These are phyloP conservation scores for Aspergillus novoparasiticus DNA, from an alignment of 2,329 filamentous ascomycete species.

Conservation along the genomic window DNA sequence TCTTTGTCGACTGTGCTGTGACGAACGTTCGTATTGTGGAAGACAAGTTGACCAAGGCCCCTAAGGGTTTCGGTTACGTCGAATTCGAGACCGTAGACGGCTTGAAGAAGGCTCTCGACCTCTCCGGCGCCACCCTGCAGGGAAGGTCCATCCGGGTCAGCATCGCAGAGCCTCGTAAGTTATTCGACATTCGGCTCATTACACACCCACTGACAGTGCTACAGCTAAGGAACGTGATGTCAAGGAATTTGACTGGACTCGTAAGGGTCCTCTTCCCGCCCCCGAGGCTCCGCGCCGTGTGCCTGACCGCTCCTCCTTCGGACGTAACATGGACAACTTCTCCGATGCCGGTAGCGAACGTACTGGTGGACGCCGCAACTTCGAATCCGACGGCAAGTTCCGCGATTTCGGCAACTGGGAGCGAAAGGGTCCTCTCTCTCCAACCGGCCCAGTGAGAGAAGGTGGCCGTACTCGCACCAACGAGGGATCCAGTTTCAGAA, in stretches of 20 bases:
- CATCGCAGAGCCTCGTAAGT: conserved; percentile 91
- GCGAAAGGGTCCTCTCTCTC: conserved; percentile 86
- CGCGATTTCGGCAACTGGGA: conserved; percentile 92
- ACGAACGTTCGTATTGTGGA: conserved; percentile 94
- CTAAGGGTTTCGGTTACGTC: conserved; percentile 97
- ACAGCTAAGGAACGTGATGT: conserved; percentile 83
- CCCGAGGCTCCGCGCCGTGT: conserved; percentile 59
- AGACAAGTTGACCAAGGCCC: conserved; percentile 89
- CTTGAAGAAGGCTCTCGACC: conserved; percentile 82
- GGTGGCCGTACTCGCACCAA: conserved; percentile 62
- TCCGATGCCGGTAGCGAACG: conserved; percentile 66
- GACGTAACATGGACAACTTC: conserved; percentile 56
- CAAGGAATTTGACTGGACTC: conserved; percentile 89
- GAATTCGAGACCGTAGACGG: conserved; percentile 89
- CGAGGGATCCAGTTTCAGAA: conserved; percentile 64
- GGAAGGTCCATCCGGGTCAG: conserved; percentile 90
- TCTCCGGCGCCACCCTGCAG: conserved; percentile 81
- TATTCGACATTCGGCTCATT: not conserved
- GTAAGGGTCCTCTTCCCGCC: conserved; percentile 85
- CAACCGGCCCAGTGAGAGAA: conserved; percentile 58
- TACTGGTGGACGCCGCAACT: conserved; percentile 66
- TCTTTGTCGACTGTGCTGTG: conserved; percentile 82
- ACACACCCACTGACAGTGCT: conserved; percentile 37
- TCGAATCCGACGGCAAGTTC: conserved; percentile 71
- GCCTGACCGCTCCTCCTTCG: conserved; percentile 59